A percentile compares a stretch with the other conserved stretches of the same genome.
phyloP scores from a whole-genome alignment of 2,329 filamentous ascomycete genomes.

The Trichoderma sp. region DNA sequence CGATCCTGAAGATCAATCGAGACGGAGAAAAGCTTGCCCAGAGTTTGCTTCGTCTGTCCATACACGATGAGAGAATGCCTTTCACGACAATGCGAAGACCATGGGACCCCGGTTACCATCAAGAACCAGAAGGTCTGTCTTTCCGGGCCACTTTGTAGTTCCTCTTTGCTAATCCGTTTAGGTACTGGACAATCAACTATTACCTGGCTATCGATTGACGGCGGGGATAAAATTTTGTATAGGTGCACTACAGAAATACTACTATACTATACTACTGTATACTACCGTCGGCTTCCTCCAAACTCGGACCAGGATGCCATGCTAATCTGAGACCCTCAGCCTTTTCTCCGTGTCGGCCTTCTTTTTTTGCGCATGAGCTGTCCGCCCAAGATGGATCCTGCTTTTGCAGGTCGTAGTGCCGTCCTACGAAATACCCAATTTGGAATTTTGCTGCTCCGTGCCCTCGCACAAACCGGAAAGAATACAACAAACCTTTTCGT shows the following conservation, averaged over 20 bases:
- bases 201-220: constrained; percentile 9
- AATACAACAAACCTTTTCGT: not conserved
- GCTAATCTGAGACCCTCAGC: not conserved
- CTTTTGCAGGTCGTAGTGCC: not conserved
- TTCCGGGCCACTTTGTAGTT: not conserved
- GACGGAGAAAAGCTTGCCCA: not conserved
- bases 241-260: not conserved
- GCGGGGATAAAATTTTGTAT: not conserved
- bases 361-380: not conserved
- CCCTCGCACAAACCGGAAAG: not conserved
- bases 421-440: not conserved
- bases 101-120: not conserved
- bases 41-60: not conserved
- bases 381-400: not conserved
- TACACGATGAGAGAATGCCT: not conserved
- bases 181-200: not conserved
- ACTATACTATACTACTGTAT: not conserved
- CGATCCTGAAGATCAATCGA: not conserved
- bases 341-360: not conserved
- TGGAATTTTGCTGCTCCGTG: not conserved
- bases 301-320: not conserved
- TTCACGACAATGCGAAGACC: not conserved
- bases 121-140: not conserved
- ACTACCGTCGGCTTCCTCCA: not conserved
- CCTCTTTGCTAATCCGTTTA: not conserved